Evolutionary conservation across 1,284 basidiomycete genomes (phyloP), one percentile per base, ranked within the genome.

Genomic region (Moniliella sp.): DNA sequence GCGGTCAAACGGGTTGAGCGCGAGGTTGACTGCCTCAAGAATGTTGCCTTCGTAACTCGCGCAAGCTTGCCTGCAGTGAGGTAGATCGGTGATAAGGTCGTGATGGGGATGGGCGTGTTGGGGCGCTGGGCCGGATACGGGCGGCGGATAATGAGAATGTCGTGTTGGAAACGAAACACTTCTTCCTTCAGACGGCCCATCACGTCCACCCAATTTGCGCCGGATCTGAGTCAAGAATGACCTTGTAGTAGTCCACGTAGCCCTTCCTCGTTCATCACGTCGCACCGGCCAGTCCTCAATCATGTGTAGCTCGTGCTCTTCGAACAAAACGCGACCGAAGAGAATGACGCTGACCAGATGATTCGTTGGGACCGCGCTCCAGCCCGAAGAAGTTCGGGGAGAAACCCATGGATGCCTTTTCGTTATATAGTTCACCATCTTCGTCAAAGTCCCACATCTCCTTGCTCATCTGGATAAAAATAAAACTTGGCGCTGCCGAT

Each of bases 381-480:
- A 73, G 2, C 40, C 35, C 40, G 5, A 52, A 37, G 10, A 61
- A 41, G 15, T 56, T 52, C 1, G 57, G 56, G 8, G 56, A 42
- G 37, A 56, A 61, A 57, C 66, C 64, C 46, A 91, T 81, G 1
- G 91, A 74, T 16, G 91, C 78, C 64, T 97, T 94, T 61, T 94
- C 88, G 50, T 82, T 82, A 62, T 80, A 91, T 28, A 61, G 50
- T 34, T 61, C 61, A 13, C 91, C 91, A 46, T 94, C 88, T 32
- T 82, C 83, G 34, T 86, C 75, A 58, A 97, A 99, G 46, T 91
- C 79, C 82, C 83, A 97, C 40, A 93, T 74, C 59, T 99, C 91
- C 32, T 75, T 71, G 50, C 82, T 86, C 10, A 99, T 76, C 66
- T 94, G 86, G 33, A 99, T 80, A 61, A 93, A 91, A 33, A 99